Base-by-base conservation (phyloP, 805 yeast species). In the Naumovozyma castellii region DNA sequence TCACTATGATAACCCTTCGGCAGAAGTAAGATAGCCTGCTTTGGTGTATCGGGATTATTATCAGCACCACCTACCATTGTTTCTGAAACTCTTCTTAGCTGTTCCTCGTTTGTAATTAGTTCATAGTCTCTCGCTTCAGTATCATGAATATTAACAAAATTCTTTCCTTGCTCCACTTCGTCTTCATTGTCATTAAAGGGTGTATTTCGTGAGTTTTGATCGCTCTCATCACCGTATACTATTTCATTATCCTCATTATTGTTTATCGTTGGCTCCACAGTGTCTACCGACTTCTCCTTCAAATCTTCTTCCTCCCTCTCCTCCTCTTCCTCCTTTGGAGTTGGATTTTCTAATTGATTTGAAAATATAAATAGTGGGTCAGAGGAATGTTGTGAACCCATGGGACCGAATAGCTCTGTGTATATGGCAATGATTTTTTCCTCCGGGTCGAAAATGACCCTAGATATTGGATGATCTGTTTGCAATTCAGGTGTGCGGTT, bases 381-480 rank as follows among this genome's bases (percentile, higher is more conserved):
- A 5, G 52, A 39, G 3, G 57, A 46, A 18, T 41, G 36, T 40
- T 56, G 61, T 22, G 48, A 38, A 8, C 54, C 52, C 29, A 51
- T 31, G 6, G 51, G 43, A 2, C 59, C 59, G 39, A 48, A 59
- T 19, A 59, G 34, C 18, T 42, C 50, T 15, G 35, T 45, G 40
- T 54, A 55, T 22, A 59, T 47, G 35, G 48, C 51, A 15, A 46
- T 41, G 2, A 56, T 46, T 17, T 50, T 40, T 41, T 56, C 57
- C 38, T 59, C 62, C 3, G 64, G 61, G 25, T 48, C 49, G 31
- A 59, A 53, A 9, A 49, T 36, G 2, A 56, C 43, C 34, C 42
- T 44, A 34, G 32, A 39, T 1, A 32, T 18, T 4, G 41, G 34
- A 12, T 40, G 41, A 31, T 36, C 37, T 4, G 43, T 35, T 22